Evolutionary conservation across 2,329 filamentous ascomycete species (phyloP).

Genomic region (Zelopaecilomyces penicillatus): DNA sequence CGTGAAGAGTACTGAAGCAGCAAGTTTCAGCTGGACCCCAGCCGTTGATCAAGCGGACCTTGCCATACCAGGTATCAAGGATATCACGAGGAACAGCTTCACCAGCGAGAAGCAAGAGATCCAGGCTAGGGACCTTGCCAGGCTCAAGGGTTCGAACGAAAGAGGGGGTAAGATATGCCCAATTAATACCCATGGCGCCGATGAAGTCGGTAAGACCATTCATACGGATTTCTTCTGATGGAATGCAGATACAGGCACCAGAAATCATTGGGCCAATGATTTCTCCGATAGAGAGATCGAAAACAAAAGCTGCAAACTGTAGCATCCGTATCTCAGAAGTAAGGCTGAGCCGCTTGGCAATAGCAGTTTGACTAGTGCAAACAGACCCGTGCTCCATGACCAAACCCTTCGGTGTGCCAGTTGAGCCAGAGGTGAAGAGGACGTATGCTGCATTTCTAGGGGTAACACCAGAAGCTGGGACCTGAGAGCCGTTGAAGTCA

Average conservation of each 20-base stretch:
- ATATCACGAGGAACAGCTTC: slow-evolving; percentile 2
- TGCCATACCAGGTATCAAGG: slow-evolving; percentile 1
- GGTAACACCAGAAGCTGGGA: neutral
- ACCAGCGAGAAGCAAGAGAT: slow-evolving; percentile 1
- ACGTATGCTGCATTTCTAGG: slow-evolving; percentile 5
- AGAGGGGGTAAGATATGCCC: neutral
- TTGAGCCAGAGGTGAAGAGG: slow-evolving; percentile 5
- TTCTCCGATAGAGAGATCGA: slow-evolving; percentile 6
- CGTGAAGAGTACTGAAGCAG: slow-evolving; percentile 1
- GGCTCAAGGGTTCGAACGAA: slow-evolving; percentile 2
- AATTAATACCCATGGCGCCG: neutral
- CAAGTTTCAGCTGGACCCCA: slow-evolving; percentile 8
- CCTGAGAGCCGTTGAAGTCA: neutral
- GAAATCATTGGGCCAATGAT: slow-evolving; percentile 1
- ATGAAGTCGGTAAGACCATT: neutral
- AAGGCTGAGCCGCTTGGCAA: neutral
- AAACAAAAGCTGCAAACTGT: slow-evolving; percentile 6
- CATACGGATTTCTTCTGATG: neutral
- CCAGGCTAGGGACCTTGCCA: neutral
- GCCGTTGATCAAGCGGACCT: neutral
- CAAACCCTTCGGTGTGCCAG: slow-evolving; percentile 4
- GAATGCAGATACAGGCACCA: slow-evolving; percentile 2
- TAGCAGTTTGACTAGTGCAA: neutral
- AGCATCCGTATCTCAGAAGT: slow-evolving; percentile 4
- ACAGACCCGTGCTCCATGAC: slow-evolving; percentile 5